A percentile compares a stretch with the other conserved stretches of the same genome.
Conservation (phyloP, 257 asterid species). For the Solanum ahanhuiri region DNA sequence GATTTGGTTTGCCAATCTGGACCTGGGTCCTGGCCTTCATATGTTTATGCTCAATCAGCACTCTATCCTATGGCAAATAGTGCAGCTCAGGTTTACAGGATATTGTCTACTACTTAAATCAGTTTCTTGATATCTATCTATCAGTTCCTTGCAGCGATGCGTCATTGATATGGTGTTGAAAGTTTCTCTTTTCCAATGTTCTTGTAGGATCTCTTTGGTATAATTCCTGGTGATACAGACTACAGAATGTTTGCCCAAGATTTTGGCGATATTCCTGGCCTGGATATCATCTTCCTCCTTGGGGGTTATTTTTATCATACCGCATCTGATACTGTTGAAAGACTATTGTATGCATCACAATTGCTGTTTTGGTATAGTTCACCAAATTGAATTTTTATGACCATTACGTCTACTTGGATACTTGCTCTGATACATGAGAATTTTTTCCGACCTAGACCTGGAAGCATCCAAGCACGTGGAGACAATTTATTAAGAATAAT, state of each 20-base stretch:
- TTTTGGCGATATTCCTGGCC: constrained; percentile 92
- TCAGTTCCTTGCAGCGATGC: not conserved
- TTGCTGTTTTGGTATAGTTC: constrained; percentile 50
- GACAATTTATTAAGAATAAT: constrained; percentile 66
- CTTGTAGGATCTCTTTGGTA: constrained; percentile 85
- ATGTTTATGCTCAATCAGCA: constrained; percentile 80
- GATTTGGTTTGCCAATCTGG: constrained; percentile 99
- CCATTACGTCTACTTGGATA: not conserved
- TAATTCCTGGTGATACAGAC: constrained; percentile 95
- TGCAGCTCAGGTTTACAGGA: constrained; percentile 78
- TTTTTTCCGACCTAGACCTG: constrained; percentile 52
- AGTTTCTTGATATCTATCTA: not conserved
- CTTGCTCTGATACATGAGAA: constrained; percentile 17
- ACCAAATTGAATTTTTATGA: constrained; percentile 14
- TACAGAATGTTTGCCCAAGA: constrained; percentile 90
- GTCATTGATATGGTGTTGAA: not conserved
- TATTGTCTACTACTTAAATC: not conserved
- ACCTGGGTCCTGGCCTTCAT: constrained; percentile 98
- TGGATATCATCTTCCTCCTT: constrained; percentile 88
- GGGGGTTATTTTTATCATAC: constrained; percentile 98
- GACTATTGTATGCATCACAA: constrained; percentile 81
- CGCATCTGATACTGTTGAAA: constrained; percentile 92
- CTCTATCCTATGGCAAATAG: constrained; percentile 92
- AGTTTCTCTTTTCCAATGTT: constrained; percentile 1
- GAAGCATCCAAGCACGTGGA: constrained; percentile 99